phyloP scores from a whole-genome alignment of 441 rosid species.

The Corymbia calophylla region DNA sequence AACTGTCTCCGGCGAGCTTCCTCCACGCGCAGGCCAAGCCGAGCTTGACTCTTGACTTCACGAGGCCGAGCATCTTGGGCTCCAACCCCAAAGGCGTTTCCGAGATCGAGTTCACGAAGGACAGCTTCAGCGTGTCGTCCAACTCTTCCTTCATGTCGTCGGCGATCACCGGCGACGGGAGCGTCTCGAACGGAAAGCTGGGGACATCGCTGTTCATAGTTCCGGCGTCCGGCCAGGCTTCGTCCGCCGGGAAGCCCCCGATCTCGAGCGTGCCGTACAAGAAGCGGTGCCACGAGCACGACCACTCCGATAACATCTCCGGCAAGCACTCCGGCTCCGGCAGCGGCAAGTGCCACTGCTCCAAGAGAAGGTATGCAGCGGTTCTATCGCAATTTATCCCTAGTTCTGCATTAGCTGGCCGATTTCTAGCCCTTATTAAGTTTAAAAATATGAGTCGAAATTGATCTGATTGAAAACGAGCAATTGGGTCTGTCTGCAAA shows the following conservation, averaged over 20 bases:
- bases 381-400: neutral
- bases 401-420: neutral
- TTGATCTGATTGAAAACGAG: neutral
- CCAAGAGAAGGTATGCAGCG: conserved; percentile 72
- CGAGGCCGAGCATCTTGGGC: conserved; percentile 47
- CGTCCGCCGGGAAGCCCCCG: conserved; percentile 71
- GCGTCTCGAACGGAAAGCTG: conserved; percentile 76
- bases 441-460: neutral
- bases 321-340: conserved; percentile 57
- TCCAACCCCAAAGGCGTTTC: conserved; percentile 28
- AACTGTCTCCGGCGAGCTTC: conserved; percentile 25
- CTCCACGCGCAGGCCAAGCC: conserved; percentile 40
- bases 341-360: conserved; percentile 68
- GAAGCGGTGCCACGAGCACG: conserved; percentile 74
- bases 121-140: conserved; percentile 62
- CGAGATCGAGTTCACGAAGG: conserved; percentile 61
- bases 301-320: conserved; percentile 48
- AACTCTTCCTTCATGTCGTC: conserved; percentile 84
- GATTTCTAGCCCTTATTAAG: neutral
- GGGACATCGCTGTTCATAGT: conserved; percentile 56
- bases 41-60: conserved; percentile 76
- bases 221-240: conserved; percentile 29
- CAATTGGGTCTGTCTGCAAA: neutral
- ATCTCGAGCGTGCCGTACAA: conserved; percentile 47
- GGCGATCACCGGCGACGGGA: conserved; percentile 84